Percentiles rank a stretch among this genome's conserved stretches.
phyloP scores from a whole-genome alignment of 129 eudicot genomes.

The Pulicaria dysenterica region DNA sequence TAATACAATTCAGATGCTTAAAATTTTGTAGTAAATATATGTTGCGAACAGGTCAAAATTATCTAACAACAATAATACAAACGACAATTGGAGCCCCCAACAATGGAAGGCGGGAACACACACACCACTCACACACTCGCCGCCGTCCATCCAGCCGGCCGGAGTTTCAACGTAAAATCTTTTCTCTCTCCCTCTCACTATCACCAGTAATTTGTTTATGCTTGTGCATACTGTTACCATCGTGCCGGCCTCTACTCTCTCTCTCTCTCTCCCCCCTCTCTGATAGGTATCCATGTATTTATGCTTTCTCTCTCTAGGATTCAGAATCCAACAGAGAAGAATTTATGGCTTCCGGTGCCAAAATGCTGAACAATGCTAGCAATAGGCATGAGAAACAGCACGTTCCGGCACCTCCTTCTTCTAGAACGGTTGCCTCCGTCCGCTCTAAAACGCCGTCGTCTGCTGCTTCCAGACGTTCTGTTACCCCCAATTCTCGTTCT shows the following conservation, averaged over 20 bases:
- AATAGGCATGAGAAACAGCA: conserved; percentile 31
- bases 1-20: too few relatives aligned
- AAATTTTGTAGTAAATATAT: neutral
- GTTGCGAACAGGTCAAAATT: neutral
- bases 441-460: conserved; percentile 51
- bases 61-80: conserved; percentile 25
- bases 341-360: conserved; percentile 39
- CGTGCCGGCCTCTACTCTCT: conserved; percentile 45
- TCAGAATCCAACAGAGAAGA: conserved; percentile 5
- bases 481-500: conserved; percentile 64
- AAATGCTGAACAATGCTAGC: conserved; percentile 15
- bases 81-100: conserved; percentile 27
- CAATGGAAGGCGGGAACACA: conserved; percentile 29
- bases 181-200: conserved; percentile 37
- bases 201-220: conserved; percentile 30
- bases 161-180: conserved; percentile 27
- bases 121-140: conserved; percentile 8
- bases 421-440: conserved; percentile 29
- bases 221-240: conserved; percentile 33
- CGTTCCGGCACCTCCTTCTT: conserved; percentile 27
- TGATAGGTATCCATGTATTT: conserved; percentile 21
- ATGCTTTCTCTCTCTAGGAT: conserved; percentile 32
- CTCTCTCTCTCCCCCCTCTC: conserved; percentile 5
- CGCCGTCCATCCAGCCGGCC: conserved; percentile 35
- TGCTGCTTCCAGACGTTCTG: conserved; percentile 60